A percentile compares a stretch with the other conserved stretches of the same genome.
phyloP scores from a whole-genome alignment of 176 grass and related monocot species.

The Cenchrus purpureus region DNA sequence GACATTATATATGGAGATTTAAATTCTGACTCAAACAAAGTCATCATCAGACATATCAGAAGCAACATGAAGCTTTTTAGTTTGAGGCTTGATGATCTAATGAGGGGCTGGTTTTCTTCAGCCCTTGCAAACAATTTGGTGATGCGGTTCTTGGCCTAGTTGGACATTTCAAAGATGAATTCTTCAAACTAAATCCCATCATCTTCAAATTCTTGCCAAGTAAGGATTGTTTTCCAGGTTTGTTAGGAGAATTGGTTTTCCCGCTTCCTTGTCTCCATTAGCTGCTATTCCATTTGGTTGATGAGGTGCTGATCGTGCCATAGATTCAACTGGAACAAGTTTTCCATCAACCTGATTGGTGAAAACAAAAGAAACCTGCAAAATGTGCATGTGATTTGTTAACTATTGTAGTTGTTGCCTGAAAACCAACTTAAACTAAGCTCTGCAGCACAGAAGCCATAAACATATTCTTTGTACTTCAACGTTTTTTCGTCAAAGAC shows the following conservation, averaged over 20 bases:
- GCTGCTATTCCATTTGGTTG: conserved; percentile 35
- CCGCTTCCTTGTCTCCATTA: conserved; percentile 28
- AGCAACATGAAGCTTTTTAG: conserved; percentile 64
- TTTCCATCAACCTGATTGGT: conserved; percentile 98
- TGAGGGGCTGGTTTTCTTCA: conserved; percentile 52
- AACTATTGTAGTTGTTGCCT: conserved; percentile 5
- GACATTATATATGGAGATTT: conserved; percentile 29
- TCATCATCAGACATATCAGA: conserved; percentile 87
- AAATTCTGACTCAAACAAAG: conserved; percentile 60
- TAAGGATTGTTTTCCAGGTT: conserved; percentile 51
- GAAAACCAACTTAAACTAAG: conserved; percentile 31
- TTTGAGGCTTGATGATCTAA: conserved; percentile 61
- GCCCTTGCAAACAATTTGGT: conserved; percentile 42
- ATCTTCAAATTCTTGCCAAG: conserved; percentile 50
- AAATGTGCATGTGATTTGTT: conserved; percentile 46
- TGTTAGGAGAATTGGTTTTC: conserved; percentile 34
- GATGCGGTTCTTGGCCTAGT: conserved; percentile 51
- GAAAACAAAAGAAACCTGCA: conserved; percentile 97
- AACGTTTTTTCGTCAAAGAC: conserved; percentile 1
- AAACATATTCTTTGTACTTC: conserved; percentile 6
- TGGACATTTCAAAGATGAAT: conserved; percentile 49
- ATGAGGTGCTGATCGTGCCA: conserved; percentile 47
- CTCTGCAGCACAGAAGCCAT: not conserved
- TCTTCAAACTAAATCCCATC: conserved; percentile 57
- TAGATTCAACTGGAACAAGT: conserved; percentile 88